Base-by-base conservation (phyloP, 164 flowering plant species). In the Macadamia tetraphylla region DNA sequence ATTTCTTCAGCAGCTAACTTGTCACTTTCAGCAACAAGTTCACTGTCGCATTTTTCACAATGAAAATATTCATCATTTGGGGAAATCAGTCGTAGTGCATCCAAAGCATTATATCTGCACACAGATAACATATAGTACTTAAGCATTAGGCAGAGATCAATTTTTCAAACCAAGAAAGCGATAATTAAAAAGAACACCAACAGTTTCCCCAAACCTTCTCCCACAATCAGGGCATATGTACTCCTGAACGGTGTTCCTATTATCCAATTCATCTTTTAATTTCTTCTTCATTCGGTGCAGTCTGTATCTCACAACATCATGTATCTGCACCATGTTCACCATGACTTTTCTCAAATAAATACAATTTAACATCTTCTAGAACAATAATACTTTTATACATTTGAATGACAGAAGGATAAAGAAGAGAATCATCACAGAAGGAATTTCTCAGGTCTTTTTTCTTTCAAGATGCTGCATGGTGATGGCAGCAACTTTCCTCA, bases 231-330 rank as follows among this genome's bases (percentile, higher is more conserved):
- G 97, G 78, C 99, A 95, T 65, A 87, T 79, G 65, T 95, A 95
- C 76, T 91, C 93, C 81, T 91, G 98, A 75, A 92, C 82, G 30
- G 97, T 89, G 74, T 95, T 91, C 81, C 86, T 89, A 82, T 82
- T 76, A 11, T 92, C 99, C 65, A 95, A 71, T 68, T 92, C 94
- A 82, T 92, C 98, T 73, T 89, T 95, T 55, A 95, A 70, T 64
- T 87, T 89, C 75, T 95, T 90, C 93, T 74, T 89, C 98, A 95
- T 86, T 9, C 99, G 88, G 70, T 95, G 90, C 67, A 92, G 58
- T 78, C 98, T 86, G 73, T 92, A 95, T 77, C 99, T 81, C 63
- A 92, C 93, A 31, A 92, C 94, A 81, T 95, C 99, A 83, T 83
- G 81, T 66, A 95, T 87, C 99, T 95, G 88, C 81, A 81, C 73